Percentiles rank a stretch among this genome's conserved stretches.
These are phyloP conservation scores for Aspergillus floridensis DNA, from an alignment of 2,329 filamentous ascomycete species.

Conservation along the genomic window DNA sequence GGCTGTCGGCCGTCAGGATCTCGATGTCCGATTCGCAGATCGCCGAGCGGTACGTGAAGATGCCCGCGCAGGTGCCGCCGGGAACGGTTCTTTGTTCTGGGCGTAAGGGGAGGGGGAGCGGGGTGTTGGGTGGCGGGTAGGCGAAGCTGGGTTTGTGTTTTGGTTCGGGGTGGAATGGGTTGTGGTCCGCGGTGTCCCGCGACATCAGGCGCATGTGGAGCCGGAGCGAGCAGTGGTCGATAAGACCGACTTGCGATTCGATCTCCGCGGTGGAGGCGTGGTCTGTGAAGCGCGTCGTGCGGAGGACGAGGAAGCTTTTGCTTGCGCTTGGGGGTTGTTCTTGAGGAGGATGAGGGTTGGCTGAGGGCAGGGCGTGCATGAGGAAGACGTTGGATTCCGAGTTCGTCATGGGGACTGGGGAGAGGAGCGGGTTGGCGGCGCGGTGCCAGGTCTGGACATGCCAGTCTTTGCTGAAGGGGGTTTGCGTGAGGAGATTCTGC, in stretches of 20 bases:
- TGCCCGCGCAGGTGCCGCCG: slow-evolving; percentile 50
- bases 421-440: slow-evolving; percentile 29
- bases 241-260: slow-evolving; percentile 44
- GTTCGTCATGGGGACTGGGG: slow-evolving; percentile 46
- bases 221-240: slow-evolving; percentile 50
- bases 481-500: slow-evolving; percentile 32
- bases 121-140: not conserved
- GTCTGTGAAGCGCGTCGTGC: slow-evolving; percentile 43
- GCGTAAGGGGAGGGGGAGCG: not conserved
- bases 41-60: slow-evolving; percentile 51
- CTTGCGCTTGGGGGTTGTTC: slow-evolving; percentile 2
- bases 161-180: not conserved
- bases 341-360: slow-evolving; percentile 1
- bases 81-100: slow-evolving; percentile 5
- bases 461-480: slow-evolving; percentile 39
- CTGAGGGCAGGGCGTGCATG: slow-evolving; percentile 22
- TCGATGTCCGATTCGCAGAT: slow-evolving; percentile 54
- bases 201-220: slow-evolving; percentile 46
- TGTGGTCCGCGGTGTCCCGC: not conserved
- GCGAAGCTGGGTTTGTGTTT: not conserved
- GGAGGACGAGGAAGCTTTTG: slow-evolving; percentile 47
- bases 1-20: slow-evolving; percentile 50
- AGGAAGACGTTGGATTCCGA: slow-evolving; percentile 50
- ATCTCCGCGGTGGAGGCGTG: slow-evolving; percentile 52
- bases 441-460: slow-evolving; percentile 48